A percentile compares a stretch with the other conserved stretches of the same genome.
Evolutionary conservation across 208 protist genomes (phyloP).

Genomic region (Acanthamoeba healyi): DNA sequence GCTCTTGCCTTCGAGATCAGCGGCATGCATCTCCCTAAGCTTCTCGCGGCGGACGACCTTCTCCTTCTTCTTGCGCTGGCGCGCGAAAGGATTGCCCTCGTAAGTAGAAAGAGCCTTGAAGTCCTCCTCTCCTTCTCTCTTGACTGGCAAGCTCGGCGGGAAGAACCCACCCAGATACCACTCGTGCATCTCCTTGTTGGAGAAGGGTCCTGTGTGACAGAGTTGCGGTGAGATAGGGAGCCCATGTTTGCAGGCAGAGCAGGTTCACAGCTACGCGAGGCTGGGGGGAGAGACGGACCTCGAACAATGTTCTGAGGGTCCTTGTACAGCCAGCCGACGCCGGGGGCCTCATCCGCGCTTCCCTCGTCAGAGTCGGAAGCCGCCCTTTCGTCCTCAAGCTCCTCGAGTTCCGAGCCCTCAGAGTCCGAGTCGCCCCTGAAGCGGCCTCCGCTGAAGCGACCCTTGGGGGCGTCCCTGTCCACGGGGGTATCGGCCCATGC

Average conservation of each 20-base stretch:
- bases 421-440: conserved; percentile 28
- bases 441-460: conserved; percentile 50
- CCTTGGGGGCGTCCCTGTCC: conserved; percentile 13
- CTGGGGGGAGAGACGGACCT: background rate
- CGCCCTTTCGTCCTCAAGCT: background rate
- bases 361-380: background rate
- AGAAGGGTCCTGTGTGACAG: conserved; percentile 16
- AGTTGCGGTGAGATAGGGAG: background rate
- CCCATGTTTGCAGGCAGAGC: background rate
- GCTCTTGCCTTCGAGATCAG: background rate
- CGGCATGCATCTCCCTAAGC: background rate
- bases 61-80: conserved; percentile 53
- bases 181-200: conserved; percentile 61
- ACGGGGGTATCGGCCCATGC: conserved; percentile 43
- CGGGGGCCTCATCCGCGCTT: background rate
- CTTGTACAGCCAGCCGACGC: conserved; percentile 11
- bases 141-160: background rate
- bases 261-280: no score
- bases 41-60: background rate
- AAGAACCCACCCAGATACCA: conserved; percentile 55
- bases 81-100: conserved; percentile 49
- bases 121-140: background rate
- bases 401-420: conserved; percentile 5
- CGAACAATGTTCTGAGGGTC: conserved; percentile 62
- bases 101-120: conserved; percentile 33